These are phyloP conservation scores for Hericium alpestre DNA, from an alignment of 768 basidiomycete genomes.

Conservation along the genomic window DNA sequence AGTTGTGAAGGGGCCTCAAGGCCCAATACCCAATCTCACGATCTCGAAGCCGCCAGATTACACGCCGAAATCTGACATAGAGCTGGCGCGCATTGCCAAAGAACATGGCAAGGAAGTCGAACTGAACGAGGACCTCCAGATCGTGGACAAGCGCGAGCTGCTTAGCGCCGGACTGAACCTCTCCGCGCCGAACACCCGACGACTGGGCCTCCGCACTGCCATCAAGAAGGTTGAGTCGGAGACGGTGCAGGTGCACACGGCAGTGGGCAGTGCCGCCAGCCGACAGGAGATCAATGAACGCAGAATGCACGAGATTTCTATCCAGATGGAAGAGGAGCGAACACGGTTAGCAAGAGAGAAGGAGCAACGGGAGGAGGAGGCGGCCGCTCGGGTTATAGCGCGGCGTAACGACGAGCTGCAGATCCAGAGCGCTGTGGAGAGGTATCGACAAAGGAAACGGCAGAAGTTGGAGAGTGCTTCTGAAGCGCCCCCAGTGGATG, in stretches of 20 bases:
- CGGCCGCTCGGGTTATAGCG: constrained; percentile 52
- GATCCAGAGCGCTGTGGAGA: constrained; percentile 61
- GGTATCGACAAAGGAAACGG: constrained; percentile 74
- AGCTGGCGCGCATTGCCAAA: constrained; percentile 59
- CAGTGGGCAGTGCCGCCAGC: constrained; percentile 75
- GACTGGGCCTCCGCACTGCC: constrained; percentile 36
- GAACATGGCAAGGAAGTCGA: constrained; percentile 79
- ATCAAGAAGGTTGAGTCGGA: constrained; percentile 19
- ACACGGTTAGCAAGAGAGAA: constrained; percentile 46
- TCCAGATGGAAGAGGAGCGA: constrained; percentile 70
- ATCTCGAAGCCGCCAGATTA: constrained; percentile 65
- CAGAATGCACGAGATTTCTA: constrained; percentile 63
- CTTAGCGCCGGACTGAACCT: constrained; percentile 89
- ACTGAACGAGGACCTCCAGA: constrained; percentile 94
- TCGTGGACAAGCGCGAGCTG: constrained; percentile 90
- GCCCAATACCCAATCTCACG: constrained; percentile 54
- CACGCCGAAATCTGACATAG: constrained; percentile 55
- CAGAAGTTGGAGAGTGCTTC: constrained; percentile 44
- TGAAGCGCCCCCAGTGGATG: not conserved
- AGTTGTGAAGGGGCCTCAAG: constrained; percentile 51
- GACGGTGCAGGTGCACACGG: constrained; percentile 47
- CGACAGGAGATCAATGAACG: constrained; percentile 77
- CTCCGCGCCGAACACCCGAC: constrained; percentile 69
- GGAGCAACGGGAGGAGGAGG: constrained; percentile 50
- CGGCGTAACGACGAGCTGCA: constrained; percentile 71